Conservation (phyloP, 805 yeast species). For the Candida khao-thaluensis region DNA sequence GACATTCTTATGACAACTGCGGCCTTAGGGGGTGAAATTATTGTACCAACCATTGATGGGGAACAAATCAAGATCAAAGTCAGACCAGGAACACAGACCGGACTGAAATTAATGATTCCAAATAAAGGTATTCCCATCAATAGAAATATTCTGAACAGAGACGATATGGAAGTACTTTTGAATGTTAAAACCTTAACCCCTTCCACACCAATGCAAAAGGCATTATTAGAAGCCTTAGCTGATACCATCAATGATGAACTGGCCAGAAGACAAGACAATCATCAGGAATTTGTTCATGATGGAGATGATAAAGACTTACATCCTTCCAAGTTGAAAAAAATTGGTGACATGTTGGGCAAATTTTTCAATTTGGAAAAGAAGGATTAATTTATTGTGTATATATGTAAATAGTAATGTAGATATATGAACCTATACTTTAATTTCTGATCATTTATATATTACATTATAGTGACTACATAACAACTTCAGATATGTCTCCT, state of each 20-base stretch:
- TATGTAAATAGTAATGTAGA: constrained; percentile 10
- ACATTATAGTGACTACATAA: constrained; percentile 1
- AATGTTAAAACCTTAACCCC: constrained; percentile 74
- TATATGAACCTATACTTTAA: constrained; percentile 1
- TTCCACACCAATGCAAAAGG: constrained; percentile 78
- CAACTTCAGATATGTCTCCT: no score
- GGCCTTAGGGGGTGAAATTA: constrained; percentile 87
- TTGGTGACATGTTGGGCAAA: constrained; percentile 57
- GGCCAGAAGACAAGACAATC: constrained; percentile 65
- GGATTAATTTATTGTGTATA: constrained; percentile 15
- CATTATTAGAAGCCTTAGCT: constrained; percentile 90
- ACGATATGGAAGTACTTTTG: constrained; percentile 75
- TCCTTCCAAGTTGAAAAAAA: constrained; percentile 52
- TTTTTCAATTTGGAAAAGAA: constrained; percentile 48
- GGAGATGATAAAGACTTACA: constrained; percentile 37
- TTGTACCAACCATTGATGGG: constrained; percentile 90
- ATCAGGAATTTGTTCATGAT: constrained; percentile 41
- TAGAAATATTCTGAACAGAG: constrained; percentile 55
- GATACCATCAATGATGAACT: constrained; percentile 78
- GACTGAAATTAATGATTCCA: constrained; percentile 71
- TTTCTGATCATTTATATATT: constrained; percentile 1
- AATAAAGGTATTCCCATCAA: constrained; percentile 83
- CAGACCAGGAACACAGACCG: constrained; percentile 80
- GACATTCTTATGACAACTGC: constrained; percentile 93
- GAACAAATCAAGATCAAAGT: constrained; percentile 72